Conservation (phyloP, 2,329 filamentous ascomycete genomes). For the Hymenoscyphus fraxineus region DNA sequence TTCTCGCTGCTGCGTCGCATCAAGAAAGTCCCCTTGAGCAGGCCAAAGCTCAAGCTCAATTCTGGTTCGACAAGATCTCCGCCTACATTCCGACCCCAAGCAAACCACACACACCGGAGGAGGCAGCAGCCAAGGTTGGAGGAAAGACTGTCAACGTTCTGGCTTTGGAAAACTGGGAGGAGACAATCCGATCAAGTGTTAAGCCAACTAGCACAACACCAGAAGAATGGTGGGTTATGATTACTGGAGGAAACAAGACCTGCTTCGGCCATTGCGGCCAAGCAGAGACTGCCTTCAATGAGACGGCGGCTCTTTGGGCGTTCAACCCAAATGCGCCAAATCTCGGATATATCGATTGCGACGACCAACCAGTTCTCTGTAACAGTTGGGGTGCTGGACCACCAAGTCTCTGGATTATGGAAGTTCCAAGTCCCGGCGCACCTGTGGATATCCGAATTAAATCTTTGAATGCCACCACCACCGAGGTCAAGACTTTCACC, state of each 20-base stretch:
- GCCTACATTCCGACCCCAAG: constrained; percentile 50
- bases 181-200: constrained; percentile 61
- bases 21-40: constrained; percentile 50
- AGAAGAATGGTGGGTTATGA: constrained; percentile 72
- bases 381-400: constrained; percentile 66
- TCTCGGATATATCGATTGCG: constrained; percentile 69
- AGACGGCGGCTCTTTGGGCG: constrained; percentile 61
- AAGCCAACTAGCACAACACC: constrained; percentile 56
- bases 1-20: constrained; percentile 50
- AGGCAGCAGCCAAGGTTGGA: constrained; percentile 49
- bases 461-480: constrained; percentile 66
- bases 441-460: constrained; percentile 61
- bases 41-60: constrained; percentile 61
- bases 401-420: constrained; percentile 63
- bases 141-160: constrained; percentile 52
- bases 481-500: constrained; percentile 60
- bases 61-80: constrained; percentile 58
- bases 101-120: constrained; percentile 37
- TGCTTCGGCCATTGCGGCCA: constrained; percentile 63
- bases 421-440: constrained; percentile 61
- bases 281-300: constrained; percentile 63
- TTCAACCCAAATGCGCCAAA: constrained; percentile 59
- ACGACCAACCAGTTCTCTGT: constrained; percentile 70
- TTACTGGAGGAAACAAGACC: constrained; percentile 74
- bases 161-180: constrained; percentile 67